Base-by-base conservation (phyloP, 345 rosid genomes). In the Acer negundo region DNA sequence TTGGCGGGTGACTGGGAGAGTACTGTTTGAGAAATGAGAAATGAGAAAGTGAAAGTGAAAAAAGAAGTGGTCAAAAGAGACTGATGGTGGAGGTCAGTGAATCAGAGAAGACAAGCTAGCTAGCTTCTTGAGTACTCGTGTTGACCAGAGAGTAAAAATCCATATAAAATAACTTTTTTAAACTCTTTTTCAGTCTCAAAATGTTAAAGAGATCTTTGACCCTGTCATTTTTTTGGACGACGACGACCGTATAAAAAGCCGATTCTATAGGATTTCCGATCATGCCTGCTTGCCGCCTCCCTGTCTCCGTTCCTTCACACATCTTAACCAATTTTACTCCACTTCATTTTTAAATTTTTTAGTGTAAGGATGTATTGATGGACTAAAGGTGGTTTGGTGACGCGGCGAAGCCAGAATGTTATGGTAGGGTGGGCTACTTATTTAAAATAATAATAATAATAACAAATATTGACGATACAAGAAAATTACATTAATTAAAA, bases 101-200 rank as follows among this genome's bases (percentile, higher is more conserved):
- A 68, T 13, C 17, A 46, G 23, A 24, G 38, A 35, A 35, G 38
- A 35, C 17, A 42, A 9, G 49, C 51, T 72, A 9, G 49, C 51
- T 72, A 63, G 77, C 64, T 47, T 70, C 79, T 71, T 31, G 10
- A 7, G 65, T 9, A 75, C 66, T 62, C 17, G 58, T 47, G 19
- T 47, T 69, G 75, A 73, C 73, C 2, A 11, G 6, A 3, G 17
- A 17, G 46, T 19, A 59, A 42, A 35, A 35, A 35, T 4, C 38
- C 38, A 35, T 35, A 35, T 4, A 35, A 59, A 59, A 26, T 12
- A 4, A 8, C 38, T 59, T 61, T 15, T 0, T 4, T 0, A 1
- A 35, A 35, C 6, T 20, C 1, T 17, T 70, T 16, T 10, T 31
- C 23, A 4, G 63, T 23, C 22, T 38, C 0, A 17, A 74, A 26